Evolutionary conservation across 306 rosid species (phyloP).

Genomic region (Prunus davidiana): DNA sequence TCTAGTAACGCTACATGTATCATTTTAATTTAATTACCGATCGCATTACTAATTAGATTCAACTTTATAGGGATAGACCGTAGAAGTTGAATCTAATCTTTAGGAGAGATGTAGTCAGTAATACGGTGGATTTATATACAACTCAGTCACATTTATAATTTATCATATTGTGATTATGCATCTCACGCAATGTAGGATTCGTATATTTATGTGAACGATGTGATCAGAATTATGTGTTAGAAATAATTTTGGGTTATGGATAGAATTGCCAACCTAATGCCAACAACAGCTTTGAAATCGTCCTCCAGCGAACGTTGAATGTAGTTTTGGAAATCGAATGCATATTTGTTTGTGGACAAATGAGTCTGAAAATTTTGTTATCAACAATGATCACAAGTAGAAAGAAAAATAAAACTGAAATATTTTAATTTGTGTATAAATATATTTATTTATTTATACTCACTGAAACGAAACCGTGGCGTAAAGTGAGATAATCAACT

Average conservation of each 20-base stretch:
- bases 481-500: conserved; percentile 58
- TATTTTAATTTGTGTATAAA: not conserved
- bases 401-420: not conserved
- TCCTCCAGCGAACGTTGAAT: conserved; percentile 52
- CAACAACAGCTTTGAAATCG: conserved; percentile 55
- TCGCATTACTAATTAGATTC: no score
- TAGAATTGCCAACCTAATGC: conserved; percentile 39
- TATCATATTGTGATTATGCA: not conserved
- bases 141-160: no score
- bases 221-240: not conserved
- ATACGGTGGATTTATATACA: no score
- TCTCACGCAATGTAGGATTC: not conserved
- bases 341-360: conserved; percentile 25
- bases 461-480: conserved; percentile 59
- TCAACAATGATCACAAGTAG: not conserved
- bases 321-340: conserved; percentile 50
- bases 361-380: conserved; percentile 40
- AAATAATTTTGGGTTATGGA: not conserved
- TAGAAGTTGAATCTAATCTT: no score
- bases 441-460: not conserved
- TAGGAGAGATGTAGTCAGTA: no score
- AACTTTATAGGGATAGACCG: no score
- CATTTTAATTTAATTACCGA: no score
- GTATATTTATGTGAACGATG: not conserved
- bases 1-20: no score